Evolutionary conservation across 176 grass and related monocot species (phyloP), one percentile per base, ranked within the genome.

Genomic region (Tuctoria greenei): DNA sequence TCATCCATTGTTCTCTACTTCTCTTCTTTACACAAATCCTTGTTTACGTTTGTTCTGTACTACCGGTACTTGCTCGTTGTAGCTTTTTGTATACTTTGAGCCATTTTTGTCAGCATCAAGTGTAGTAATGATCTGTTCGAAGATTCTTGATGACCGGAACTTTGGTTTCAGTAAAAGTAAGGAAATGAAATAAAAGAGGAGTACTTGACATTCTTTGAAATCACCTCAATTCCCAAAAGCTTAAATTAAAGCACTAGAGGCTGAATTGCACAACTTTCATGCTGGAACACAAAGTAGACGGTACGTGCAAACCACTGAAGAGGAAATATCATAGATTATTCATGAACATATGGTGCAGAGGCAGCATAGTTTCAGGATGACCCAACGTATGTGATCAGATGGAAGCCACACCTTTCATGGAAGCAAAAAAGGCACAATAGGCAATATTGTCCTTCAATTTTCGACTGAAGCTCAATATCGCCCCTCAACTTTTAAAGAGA

Each of bases 91-190:
- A 79, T 88, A 13, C 49, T 79, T 84, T 46, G 69, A 46, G 56
- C 63, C 64, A 75, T 84, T 83, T 78, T 88, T 88, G 81, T 88
- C 70, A 64, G 51, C 45, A 74, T 8, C 54, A 13, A 70, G 81
- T 64, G 54, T 24, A 11, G 61, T 75, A 54, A 83, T 79, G 64
- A 74, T 79, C 75, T 79, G 27, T 79, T 84, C 11, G 86, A 88
- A 88, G 86, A 84, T 88, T 88, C 86, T 88, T 83, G 86, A 64
- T n/a, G n/a, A n/a, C 80, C 73, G 55, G 68, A 45, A 10, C 75
- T 79, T 88, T 57, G 86, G 75, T 79, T 79, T 83, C 75, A 69
- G 44, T 21, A 61, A 88, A 88, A 88, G 38, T 78, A 54, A 62
- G 67, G 16, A 41, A 73, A 63, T n/a, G n/a, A n/a, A n/a, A 66